A percentile compares a stretch with the other conserved stretches of the same genome.
Evolutionary conservation across 164 flowering plant species (phyloP).

Genomic region (Vitis rupestris): DNA sequence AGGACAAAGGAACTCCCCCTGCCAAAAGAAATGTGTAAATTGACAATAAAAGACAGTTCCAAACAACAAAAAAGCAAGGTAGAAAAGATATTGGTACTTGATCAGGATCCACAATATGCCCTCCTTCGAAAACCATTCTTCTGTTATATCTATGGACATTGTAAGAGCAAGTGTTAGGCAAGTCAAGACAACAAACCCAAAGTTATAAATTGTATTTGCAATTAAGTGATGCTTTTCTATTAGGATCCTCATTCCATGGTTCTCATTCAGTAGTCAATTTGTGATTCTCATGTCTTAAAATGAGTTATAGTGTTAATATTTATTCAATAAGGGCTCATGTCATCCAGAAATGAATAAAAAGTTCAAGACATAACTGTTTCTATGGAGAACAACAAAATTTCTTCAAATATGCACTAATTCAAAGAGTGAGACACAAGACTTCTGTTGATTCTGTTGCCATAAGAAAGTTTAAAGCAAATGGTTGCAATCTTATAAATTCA

Average conservation of each 20-base stretch:
- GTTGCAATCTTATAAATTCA: neutral
- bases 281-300: too few species aligned
- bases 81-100: slow-evolving; percentile 45
- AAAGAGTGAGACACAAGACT: too few species aligned
- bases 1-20: slow-evolving; percentile 97
- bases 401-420: neutral
- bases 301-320: too few species aligned
- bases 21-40: slow-evolving; percentile 8
- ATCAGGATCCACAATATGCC: slow-evolving; percentile 84
- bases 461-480: neutral
- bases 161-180: neutral
- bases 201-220: too few species aligned
- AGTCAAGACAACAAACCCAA: too few species aligned
- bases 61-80: neutral
- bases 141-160: slow-evolving; percentile 43
- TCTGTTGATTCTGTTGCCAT: neutral
- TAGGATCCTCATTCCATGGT: too few species aligned
- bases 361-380: neutral
- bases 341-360: neutral
- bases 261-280: too few species aligned
- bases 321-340: too few species aligned
- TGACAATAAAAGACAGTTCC: neutral
- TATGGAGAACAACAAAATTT: neutral
- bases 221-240: too few species aligned
- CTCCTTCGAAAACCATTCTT: slow-evolving; percentile 85